Evolutionary conservation across 1,284 basidiomycete genomes (phyloP).

Genomic region (Hortiboletus rubellus): DNA sequence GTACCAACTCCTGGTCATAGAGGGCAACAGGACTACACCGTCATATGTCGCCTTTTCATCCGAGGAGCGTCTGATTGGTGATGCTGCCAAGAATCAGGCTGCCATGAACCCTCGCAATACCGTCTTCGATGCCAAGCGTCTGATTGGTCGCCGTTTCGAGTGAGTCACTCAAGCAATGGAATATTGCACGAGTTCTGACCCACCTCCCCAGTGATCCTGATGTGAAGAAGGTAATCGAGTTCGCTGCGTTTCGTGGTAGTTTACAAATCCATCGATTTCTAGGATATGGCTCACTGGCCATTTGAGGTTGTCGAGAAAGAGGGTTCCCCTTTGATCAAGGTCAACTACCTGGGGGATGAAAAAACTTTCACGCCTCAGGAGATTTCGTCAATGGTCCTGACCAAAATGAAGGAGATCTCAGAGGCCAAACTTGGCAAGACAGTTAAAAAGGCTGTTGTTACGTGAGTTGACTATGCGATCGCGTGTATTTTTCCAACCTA

Average conservation of each 20-base stretch:
- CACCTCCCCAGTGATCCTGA: slow-evolving; percentile 65
- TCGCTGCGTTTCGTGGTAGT: neutral
- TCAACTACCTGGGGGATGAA: slow-evolving; percentile 90
- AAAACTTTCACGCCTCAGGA: slow-evolving; percentile 98
- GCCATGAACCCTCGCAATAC: slow-evolving; percentile 97
- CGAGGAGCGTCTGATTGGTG: slow-evolving; percentile 97
- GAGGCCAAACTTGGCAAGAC: slow-evolving; percentile 97
- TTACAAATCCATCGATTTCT: slow-evolving; percentile 13
- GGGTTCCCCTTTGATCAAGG: slow-evolving; percentile 95
- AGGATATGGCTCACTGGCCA: slow-evolving; percentile 92
- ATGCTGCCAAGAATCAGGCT: slow-evolving; percentile 97
- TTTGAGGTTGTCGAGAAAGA: slow-evolving; percentile 94
- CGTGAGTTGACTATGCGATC: slow-evolving; percentile 47
- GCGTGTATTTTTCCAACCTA: neutral
- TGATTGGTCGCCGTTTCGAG: slow-evolving; percentile 96
- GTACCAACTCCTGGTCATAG: slow-evolving; percentile 41
- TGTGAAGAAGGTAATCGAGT: slow-evolving; percentile 70
- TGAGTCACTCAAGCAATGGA: slow-evolving; percentile 39
- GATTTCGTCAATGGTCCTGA: slow-evolving; percentile 98
- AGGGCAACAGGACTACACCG: slow-evolving; percentile 99
- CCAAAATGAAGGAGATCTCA: slow-evolving; percentile 99
- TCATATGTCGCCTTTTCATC: slow-evolving; percentile 99
- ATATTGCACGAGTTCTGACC: slow-evolving; percentile 11
- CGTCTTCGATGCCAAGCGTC: slow-evolving; percentile 95
- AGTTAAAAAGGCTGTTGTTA: slow-evolving; percentile 95